Evolutionary conservation across 345 rosid species (phyloP).

Genomic region (Citrus glauca): DNA sequence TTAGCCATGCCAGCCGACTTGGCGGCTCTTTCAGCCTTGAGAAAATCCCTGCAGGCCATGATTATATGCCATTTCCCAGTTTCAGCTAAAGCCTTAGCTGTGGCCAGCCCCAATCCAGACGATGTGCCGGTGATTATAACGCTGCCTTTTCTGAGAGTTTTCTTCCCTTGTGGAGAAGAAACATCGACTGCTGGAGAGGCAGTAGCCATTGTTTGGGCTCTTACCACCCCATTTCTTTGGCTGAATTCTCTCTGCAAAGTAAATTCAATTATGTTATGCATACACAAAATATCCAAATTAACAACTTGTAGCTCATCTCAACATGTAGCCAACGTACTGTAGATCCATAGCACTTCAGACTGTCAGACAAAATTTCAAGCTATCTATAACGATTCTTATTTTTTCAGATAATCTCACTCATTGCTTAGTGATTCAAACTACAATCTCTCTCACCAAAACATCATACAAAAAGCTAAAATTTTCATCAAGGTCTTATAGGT

Average conservation of each 20-base stretch:
- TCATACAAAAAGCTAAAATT: no score
- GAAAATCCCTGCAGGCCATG: conserved; percentile 96
- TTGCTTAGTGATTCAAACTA: no score
- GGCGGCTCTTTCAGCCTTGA: conserved; percentile 87
- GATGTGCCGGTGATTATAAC: conserved; percentile 83
- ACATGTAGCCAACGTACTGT: no score
- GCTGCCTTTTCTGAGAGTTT: conserved; percentile 69
- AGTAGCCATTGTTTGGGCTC: conserved; percentile 66
- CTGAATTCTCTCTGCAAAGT: conserved; percentile 43
- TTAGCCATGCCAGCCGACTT: conserved; percentile 75
- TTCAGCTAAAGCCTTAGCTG: conserved; percentile 84
- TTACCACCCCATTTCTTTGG: conserved; percentile 42
- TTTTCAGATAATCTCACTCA: no score
- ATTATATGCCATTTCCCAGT: conserved; percentile 83
- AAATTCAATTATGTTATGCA: not conserved
- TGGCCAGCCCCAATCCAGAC: conserved; percentile 79
- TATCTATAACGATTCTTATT: not conserved
- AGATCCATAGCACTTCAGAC: not conserved
- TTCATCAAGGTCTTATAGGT: not conserved
- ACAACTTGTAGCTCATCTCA: no score
- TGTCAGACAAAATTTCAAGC: not conserved
- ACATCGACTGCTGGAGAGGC: conserved; percentile 43
- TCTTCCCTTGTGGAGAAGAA: conserved; percentile 54
- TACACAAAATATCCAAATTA: not conserved
- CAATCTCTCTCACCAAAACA: no score